Conservation (phyloP, 345 rosid genomes). For the Eucalyptus paniculata region DNA sequence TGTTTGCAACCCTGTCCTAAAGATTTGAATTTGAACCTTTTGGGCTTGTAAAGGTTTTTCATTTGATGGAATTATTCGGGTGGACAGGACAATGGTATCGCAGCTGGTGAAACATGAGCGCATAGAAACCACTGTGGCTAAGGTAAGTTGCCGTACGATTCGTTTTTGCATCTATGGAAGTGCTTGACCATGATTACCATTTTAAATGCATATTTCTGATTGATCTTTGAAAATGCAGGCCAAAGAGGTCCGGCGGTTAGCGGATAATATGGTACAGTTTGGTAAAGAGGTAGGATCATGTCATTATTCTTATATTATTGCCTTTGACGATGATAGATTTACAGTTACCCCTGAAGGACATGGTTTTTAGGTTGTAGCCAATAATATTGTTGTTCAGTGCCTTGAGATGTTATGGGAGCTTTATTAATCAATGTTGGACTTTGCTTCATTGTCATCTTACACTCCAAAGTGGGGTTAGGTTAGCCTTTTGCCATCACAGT, state of each 20-base stretch:
- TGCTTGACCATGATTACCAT: neutral
- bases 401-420: neutral
- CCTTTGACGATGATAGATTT: neutral
- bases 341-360: neutral
- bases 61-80: neutral
- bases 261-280: slow-evolving; percentile 88
- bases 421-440: neutral
- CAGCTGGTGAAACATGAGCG: slow-evolving; percentile 92
- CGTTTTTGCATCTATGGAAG: neutral
- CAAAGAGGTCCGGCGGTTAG: slow-evolving; percentile 76
- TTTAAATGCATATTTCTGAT: neutral
- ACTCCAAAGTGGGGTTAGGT: neutral
- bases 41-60: neutral
- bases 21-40: neutral
- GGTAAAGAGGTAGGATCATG: slow-evolving; percentile 63
- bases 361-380: neutral
- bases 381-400: neutral
- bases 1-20: neutral
- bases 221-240: slow-evolving; percentile 32
- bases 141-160: slow-evolving; percentile 16
- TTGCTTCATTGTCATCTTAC: neutral
- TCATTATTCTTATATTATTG: neutral
- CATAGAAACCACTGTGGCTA: slow-evolving; percentile 83
- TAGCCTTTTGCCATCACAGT: neutral
- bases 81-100: slow-evolving; percentile 81